Base-by-base conservation (phyloP, 352 stramenopile genomes). In the Phytopythium sindhum region DNA sequence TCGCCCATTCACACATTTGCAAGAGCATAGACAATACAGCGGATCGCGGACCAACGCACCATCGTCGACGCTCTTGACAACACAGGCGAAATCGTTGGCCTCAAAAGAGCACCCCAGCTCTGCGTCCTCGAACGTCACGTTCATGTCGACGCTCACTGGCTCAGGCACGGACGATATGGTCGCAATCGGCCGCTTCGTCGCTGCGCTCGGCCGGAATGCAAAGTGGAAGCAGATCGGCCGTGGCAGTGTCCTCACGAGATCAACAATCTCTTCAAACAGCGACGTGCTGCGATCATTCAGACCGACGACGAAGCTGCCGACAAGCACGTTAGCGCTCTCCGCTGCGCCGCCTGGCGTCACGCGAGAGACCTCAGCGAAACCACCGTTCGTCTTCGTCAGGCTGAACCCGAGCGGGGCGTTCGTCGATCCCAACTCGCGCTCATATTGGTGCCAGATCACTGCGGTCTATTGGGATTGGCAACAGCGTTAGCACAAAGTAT, bases 231-330 rank as follows among this genome's bases (percentile, higher is more conserved):
- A 21, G 29, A 90, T 83, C 10, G 85, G 87, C 10, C 81, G 72
- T 15, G 77, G 73, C 2, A 78, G 52, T 2, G 64, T 72, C 61
- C 73, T 70, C 33, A 95, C 78, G 56, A 84, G 71, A 8, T 74
- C 64, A 47, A 95, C 85, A 42, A 95, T 71, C 44, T 90, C 81
- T 44, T 95, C 81, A 61, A 91, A 95, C 29, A 72, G 72, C 10
- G 84, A 72, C 48, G 77, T 89, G 29, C 78, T 80, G 35, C 75
- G 58, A 37, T 67, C 71, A 65, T 91, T 83, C 39, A 95, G 61
- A 11, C 79, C 84, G 17, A 95, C 78, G 35, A 95, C 71, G 54
- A 83, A 89, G 64, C 84, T 93, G 15, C 85, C 87, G 6, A 93
- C 74, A 1, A 90, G 69, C 31, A 95, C 83, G 41, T 81, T 73